Evolutionary conservation across 2,329 filamentous ascomycete genomes (phyloP).

Genomic region (Trichoderma breve): DNA sequence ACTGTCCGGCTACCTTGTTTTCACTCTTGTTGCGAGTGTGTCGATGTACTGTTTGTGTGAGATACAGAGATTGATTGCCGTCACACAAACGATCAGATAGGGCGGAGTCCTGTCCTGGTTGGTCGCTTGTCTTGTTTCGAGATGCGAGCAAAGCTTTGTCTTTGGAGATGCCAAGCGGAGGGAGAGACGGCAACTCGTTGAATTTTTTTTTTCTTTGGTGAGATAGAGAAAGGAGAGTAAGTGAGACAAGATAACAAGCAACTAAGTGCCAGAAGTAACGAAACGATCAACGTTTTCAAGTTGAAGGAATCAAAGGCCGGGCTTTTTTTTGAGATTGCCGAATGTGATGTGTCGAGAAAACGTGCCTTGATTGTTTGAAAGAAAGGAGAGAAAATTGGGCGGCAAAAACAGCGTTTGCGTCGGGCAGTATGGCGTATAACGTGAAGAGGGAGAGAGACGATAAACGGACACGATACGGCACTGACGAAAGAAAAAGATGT

Average conservation of each 20-base stretch:
- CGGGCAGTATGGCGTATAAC: background rate
- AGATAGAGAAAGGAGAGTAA: background rate
- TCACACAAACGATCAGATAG: conserved; percentile 14
- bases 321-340: background rate
- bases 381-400: conserved; percentile 14
- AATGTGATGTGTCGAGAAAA: background rate
- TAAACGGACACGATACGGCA: background rate
- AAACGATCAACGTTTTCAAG: conserved; percentile 19
- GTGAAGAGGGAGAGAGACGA: background rate
- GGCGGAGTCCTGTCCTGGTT: conserved; percentile 11
- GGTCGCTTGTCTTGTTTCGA: background rate
- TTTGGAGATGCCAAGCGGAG: background rate
- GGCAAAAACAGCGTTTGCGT: background rate
- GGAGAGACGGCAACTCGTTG: background rate
- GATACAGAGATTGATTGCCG: background rate
- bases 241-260: background rate
- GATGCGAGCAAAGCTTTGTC: conserved; percentile 10
- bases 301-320: conserved; percentile 4
- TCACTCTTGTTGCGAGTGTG: background rate
- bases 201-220: background rate
- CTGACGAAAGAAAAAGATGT: background rate
- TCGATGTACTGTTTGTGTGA: background rate
- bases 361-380: background rate
- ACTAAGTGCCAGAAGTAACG: background rate
- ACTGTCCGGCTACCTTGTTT: background rate